Evolutionary conservation across 257 asterid genomes (phyloP), one percentile per base, ranked within the genome.

Genomic region (Gentiana dahurica): DNA sequence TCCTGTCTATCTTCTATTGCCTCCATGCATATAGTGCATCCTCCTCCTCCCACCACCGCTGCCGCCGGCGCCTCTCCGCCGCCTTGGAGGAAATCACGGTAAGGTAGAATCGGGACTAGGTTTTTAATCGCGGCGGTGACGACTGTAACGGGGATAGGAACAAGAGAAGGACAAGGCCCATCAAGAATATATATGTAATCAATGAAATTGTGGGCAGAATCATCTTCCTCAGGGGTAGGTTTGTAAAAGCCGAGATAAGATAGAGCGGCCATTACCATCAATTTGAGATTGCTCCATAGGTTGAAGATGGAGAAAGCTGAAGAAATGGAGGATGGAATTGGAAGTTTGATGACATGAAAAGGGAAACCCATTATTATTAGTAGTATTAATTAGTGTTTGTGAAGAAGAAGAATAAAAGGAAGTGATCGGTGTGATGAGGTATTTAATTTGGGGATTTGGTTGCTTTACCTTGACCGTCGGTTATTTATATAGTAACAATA

Each of bases 221-320:
- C 54, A 3, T 75, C 51, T 65, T 78, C 77, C 59, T 78, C 77
- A 0, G 80, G 81, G 4, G 85, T 71, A 12, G 81, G 89, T 64
- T 81, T 85, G 85, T 73, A 81, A 36, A 81, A 71, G 45, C 91
- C 84, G 34, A 85, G 76, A 43, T 47, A 78, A 3, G 88, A 68
- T 58, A 85, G 84, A 41, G 80, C 73, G 55, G 61, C 60, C 12
- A 77, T 58, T 65, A 74, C 13, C 49, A 85, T 5, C 70, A 64
- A 76, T 62, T 75, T 78, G 60, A 81, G 75, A 53, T 65, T 71
- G 41, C 53, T 33, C 54, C 79, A 36, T 6, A 77, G 24, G 74
- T 59, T 62, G 69, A 77, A 45, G 58, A 80, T 66, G 68, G 79
- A 63, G 51, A 36, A 55, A 11, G 15, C 61, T 46, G 8, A 38